Base-by-base conservation (phyloP, 2,329 filamentous ascomycete genomes). In the Colletotrichum nymphaeae region DNA sequence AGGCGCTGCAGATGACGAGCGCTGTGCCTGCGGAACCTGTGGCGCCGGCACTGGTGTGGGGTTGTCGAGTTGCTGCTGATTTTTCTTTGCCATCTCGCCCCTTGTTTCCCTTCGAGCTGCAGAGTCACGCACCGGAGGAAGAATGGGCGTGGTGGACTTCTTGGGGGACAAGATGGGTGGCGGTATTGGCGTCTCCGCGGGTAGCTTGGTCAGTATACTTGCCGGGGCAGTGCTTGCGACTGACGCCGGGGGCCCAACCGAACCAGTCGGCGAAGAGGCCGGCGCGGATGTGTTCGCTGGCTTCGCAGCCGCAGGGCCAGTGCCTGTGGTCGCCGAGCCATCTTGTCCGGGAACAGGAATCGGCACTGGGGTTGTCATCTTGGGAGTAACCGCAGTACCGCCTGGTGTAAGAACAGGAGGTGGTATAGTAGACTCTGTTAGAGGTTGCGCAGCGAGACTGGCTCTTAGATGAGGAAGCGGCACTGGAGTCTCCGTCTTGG, bases 401-500 rank as follows among this genome's bases (percentile, higher is more conserved):
- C 73, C 76, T 28, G 81, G 78, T 24, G 81, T 78, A 59, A 84
- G 78, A 49, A 84, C 81, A 12, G 82, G 80, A 24, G 76, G 73
- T 37, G 64, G 63, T 53, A 74, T 67, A 9, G 75, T 69, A 49
- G 76, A 75, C 37, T 75, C 73, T 4, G 69, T 52, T 26, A 69
- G 42, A 8, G 67, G 59, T 35, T 78, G 75, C 3, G 72, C 64
- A 24, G 37, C 42, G 49, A 77, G 66, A 69, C 79, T 81, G 77
- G 77, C 77, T 76, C 75, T 80, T 76, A 84, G 83, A 30, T 83
- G 81, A 16, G 84, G 84, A 55, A 85, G 85, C 62, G 86, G 88
- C 35, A 90, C 84, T 12, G 88, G 89, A 16, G 89, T 90, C 79
- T 90, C 89, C 28, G 86, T 89, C 79, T 90, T 90, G 75, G 83